Conservation (phyloP, 495 filamentous ascomycete genomes). For the Diplogelasinospora grovesii region DNA sequence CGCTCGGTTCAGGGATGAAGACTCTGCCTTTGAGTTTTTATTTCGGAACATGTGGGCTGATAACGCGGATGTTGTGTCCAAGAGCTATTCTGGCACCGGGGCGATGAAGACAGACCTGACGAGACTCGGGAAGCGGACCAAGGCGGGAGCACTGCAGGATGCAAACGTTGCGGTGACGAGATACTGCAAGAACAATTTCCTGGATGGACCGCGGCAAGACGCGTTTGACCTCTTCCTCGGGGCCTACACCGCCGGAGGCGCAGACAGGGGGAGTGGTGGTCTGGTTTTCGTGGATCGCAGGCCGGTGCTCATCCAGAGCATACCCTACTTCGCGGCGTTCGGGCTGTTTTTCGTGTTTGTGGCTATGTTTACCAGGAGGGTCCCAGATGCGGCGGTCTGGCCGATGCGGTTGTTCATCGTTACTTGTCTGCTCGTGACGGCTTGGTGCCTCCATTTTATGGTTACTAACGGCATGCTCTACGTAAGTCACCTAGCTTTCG, state of each 20-base stretch:
- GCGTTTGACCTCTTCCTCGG: slow-evolving; percentile 92
- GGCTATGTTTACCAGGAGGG: slow-evolving; percentile 60
- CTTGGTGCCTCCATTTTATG: slow-evolving; percentile 69
- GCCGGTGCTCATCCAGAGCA: slow-evolving; percentile 76
- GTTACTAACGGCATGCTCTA: slow-evolving; percentile 80
- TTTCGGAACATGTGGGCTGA: slow-evolving; percentile 98
- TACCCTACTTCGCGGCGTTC: slow-evolving; percentile 84
- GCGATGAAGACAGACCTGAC: slow-evolving; percentile 97
- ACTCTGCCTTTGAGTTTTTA: slow-evolving; percentile 70
- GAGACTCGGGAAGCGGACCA: slow-evolving; percentile 78
- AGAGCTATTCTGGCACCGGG: slow-evolving; percentile 87
- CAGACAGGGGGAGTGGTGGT: slow-evolving; percentile 53
- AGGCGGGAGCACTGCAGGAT: slow-evolving; percentile 74
- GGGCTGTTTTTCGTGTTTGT: slow-evolving; percentile 83
- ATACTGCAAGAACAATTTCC: slow-evolving; percentile 86
- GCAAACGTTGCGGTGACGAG: slow-evolving; percentile 73
- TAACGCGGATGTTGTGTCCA: slow-evolving; percentile 91
- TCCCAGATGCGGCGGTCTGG: slow-evolving; percentile 63
- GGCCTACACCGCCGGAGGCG: slow-evolving; percentile 64
- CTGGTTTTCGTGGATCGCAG: slow-evolving; percentile 79
- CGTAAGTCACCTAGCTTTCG: slow-evolving; percentile 52
- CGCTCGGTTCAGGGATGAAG: slow-evolving; percentile 60
- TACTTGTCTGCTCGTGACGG: slow-evolving; percentile 62
- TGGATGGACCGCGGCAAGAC: slow-evolving; percentile 88
- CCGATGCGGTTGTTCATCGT: slow-evolving; percentile 72